These are phyloP conservation scores for Pythium dissimile DNA, from an alignment of 352 stramenopile genomes.

Conservation along the genomic window DNA sequence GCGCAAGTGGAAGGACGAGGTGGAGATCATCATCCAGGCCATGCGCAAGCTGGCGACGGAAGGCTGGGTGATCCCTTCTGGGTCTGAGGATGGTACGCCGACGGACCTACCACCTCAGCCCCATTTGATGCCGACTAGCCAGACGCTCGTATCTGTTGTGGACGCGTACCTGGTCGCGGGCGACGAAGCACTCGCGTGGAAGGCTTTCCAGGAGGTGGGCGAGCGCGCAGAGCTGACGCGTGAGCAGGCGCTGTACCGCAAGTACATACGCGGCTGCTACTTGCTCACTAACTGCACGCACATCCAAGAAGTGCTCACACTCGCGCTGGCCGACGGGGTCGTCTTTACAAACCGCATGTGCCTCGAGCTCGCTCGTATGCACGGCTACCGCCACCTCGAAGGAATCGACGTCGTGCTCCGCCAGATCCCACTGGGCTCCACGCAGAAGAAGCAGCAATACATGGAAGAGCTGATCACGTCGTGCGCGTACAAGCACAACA, in stretches of 20 bases:
- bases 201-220: conserved; percentile 47
- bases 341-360: conserved; percentile 62
- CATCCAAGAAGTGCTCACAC: conserved; percentile 44
- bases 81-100: neutral
- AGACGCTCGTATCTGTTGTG: conserved; percentile 70
- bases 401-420: conserved; percentile 48
- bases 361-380: conserved; percentile 62
- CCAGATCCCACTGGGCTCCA: conserved; percentile 28
- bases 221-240: conserved; percentile 33
- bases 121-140: conserved; percentile 53
- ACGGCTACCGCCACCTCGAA: conserved; percentile 45
- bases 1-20: conserved; percentile 76
- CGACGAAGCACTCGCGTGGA: conserved; percentile 55
- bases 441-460: conserved; percentile 37
- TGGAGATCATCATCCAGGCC: conserved; percentile 50
- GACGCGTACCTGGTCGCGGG: conserved; percentile 71
- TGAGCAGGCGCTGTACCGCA: conserved; percentile 56
- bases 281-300: conserved; percentile 59
- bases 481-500: conserved; percentile 68
- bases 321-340: conserved; percentile 46
- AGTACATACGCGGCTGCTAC: conserved; percentile 69
- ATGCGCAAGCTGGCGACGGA: conserved; percentile 47
- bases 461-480: conserved; percentile 70
- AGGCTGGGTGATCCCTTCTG: conserved; percentile 28
- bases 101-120: conserved; percentile 30